Evolutionary conservation across 2,329 filamentous ascomycete genomes (phyloP).

Genomic region (Penicillium sp.): DNA sequence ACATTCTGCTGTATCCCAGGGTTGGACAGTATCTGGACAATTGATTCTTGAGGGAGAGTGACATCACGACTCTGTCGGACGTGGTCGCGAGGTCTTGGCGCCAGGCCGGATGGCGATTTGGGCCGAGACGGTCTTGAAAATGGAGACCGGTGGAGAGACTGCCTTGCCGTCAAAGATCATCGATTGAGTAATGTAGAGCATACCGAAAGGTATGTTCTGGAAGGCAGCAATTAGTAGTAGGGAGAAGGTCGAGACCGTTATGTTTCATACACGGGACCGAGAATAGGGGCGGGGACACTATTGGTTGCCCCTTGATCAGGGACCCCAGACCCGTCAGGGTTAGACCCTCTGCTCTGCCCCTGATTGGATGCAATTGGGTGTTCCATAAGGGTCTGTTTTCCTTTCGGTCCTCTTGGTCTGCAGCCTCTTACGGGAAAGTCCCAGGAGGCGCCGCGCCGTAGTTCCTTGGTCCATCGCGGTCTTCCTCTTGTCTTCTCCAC

Average conservation of each 20-base stretch:
- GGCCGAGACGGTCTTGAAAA: not conserved
- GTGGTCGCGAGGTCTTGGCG: not conserved
- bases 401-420: not conserved
- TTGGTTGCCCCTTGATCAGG: not conserved
- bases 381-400: not conserved
- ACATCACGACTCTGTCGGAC: slow-evolving; percentile 12
- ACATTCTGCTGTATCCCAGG: slow-evolving; percentile 3
- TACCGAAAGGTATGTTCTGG: not conserved
- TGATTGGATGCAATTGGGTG: not conserved
- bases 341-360: not conserved
- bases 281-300: not conserved
- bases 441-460: slow-evolving; percentile 9
- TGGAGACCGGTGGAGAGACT: not conserved
- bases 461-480: not conserved
- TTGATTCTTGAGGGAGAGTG: not conserved
- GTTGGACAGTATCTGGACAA: slow-evolving; percentile 8
- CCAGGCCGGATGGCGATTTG: not conserved
- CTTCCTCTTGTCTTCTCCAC: slow-evolving; percentile 4
- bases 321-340: not conserved
- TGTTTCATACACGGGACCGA: slow-evolving; percentile 11
- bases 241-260: slow-evolving; percentile 2
- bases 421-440: slow-evolving; percentile 1
- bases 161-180: not conserved
- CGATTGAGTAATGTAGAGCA: not conserved
- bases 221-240: not conserved